Evolutionary conservation across 768 basidiomycete genomes (phyloP).

Genomic region (Candolleomyces aberdarensis): DNA sequence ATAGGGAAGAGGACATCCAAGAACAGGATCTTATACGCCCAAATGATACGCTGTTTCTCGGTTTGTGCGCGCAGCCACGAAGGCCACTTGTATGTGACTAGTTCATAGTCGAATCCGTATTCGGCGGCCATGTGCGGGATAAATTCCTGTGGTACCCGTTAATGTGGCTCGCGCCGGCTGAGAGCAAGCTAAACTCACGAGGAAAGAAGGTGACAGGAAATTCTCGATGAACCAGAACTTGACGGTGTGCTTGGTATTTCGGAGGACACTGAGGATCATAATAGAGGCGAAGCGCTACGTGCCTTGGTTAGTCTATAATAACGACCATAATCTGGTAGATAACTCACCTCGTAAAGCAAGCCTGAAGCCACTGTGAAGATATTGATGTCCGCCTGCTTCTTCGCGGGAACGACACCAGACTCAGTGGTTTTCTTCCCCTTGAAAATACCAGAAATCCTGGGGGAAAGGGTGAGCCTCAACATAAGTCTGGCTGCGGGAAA

Average conservation of each 20-base stretch:
- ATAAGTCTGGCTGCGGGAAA: conserved; percentile 15
- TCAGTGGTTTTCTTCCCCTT: conserved; percentile 26
- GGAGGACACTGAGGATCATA: conserved; percentile 95
- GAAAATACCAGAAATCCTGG: conserved; percentile 47
- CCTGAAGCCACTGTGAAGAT: conserved; percentile 99
- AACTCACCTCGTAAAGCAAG: conserved; percentile 83
- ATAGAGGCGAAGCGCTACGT: conserved; percentile 91
- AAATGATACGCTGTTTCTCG: conserved; percentile 97
- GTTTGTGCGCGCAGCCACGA: conserved; percentile 96
- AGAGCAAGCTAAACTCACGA: conserved; percentile 47
- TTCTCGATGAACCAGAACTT: conserved; percentile 99
- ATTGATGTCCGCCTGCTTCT: conserved; percentile 85
- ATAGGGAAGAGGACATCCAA: conserved; percentile 98
- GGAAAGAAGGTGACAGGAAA: conserved; percentile 95
- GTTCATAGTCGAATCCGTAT: conserved; percentile 93
- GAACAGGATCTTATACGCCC: conserved; percentile 99
- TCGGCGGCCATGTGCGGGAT: conserved; percentile 89
- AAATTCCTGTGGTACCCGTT: conserved; percentile 62
- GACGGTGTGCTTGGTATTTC: conserved; percentile 90
- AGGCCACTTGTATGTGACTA: conserved; percentile 99
- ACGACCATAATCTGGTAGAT: background rate
- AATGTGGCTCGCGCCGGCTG: background rate
- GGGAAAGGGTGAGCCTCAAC: conserved; percentile 1
- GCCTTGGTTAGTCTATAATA: too few relatives aligned
- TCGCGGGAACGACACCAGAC: conserved; percentile 19